These are phyloP conservation scores for Calonectria honghensis DNA, from an alignment of 2,329 filamentous ascomycete species.

Conservation along the genomic window DNA sequence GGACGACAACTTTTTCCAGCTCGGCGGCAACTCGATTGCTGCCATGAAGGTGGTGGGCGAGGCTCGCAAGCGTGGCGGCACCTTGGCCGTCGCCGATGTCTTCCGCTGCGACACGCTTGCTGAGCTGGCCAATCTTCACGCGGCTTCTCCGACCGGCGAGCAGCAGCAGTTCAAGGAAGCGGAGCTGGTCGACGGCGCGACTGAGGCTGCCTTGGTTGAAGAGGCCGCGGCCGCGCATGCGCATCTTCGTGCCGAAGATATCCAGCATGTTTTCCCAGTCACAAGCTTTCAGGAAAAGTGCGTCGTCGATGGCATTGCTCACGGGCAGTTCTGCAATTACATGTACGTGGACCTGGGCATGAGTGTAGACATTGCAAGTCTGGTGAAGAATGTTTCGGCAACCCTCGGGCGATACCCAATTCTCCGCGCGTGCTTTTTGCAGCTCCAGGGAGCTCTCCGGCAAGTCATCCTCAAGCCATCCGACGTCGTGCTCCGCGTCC, in stretches of 20 bases:
- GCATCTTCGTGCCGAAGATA: neutral
- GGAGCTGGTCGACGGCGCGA: conserved; percentile 33
- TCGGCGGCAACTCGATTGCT: conserved; percentile 69
- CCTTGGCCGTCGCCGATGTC: conserved; percentile 39
- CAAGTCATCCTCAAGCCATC: conserved; percentile 47
- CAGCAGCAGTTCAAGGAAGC: neutral
- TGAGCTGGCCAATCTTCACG: neutral
- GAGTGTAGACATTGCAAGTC: conserved; percentile 40
- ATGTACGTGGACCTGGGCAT: conserved; percentile 50
- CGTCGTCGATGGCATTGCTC: conserved; percentile 21
- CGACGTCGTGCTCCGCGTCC: conserved; percentile 22
- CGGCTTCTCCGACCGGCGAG: conserved; percentile 39
- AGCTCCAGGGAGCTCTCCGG: conserved; percentile 41
- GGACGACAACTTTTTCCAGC: conserved; percentile 69
- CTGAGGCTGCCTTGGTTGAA: conserved; percentile 29
- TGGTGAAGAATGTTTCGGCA: conserved; percentile 41
- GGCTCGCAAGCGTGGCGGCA: conserved; percentile 36
- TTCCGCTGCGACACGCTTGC: conserved; percentile 25
- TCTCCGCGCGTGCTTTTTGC: conserved; percentile 49
- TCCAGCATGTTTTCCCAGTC: conserved; percentile 44
- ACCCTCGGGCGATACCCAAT: conserved; percentile 46
- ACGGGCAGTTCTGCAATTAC: conserved; percentile 48
- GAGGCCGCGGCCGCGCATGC: conserved; percentile 30
- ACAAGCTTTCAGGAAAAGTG: conserved; percentile 44
- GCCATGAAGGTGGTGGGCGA: conserved; percentile 67